phyloP scores from a whole-genome alignment of 2,329 filamentous ascomycete species.

The Thelonectria discophora region DNA sequence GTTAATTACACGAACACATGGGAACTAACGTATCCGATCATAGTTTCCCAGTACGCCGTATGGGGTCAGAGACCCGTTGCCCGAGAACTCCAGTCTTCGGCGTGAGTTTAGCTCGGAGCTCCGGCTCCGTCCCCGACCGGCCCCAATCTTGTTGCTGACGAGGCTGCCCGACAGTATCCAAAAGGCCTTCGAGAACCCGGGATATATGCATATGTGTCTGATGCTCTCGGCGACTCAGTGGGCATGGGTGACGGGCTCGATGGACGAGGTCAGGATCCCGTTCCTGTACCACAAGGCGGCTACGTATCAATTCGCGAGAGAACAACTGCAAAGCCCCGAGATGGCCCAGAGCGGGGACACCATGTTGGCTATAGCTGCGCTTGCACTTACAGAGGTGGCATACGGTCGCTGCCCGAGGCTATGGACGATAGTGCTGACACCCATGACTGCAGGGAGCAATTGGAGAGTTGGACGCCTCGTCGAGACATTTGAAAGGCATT shows the following conservation, averaged over 20 bases:
- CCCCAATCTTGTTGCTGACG: constrained; percentile 27
- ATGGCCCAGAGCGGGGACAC: constrained; percentile 52
- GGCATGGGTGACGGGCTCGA: constrained; percentile 56
- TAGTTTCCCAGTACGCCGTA: constrained; percentile 54
- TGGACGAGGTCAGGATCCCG: constrained; percentile 55
- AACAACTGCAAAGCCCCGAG: constrained; percentile 52
- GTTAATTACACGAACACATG: not conserved
- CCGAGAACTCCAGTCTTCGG: constrained; percentile 45
- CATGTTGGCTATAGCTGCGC: constrained; percentile 54
- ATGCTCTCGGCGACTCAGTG: constrained; percentile 57
- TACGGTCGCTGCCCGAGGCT: constrained; percentile 4
- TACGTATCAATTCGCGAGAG: constrained; percentile 56
- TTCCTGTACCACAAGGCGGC: constrained; percentile 58
- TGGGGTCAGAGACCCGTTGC: constrained; percentile 53
- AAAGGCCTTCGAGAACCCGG: constrained; percentile 54
- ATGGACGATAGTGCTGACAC: constrained; percentile 21
- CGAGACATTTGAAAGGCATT: constrained; percentile 53
- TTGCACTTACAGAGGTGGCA: constrained; percentile 55
- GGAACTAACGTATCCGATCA: constrained; percentile 26
- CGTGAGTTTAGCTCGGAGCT: constrained; percentile 35
- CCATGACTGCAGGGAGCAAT: constrained; percentile 50
- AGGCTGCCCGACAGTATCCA: constrained; percentile 46
- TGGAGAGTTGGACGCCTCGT: constrained; percentile 54
- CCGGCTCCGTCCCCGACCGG: not conserved
- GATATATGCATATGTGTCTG: constrained; percentile 56